phyloP scores from a whole-genome alignment of 163 green algal species.

The Scenedesmus sp. region DNA sequence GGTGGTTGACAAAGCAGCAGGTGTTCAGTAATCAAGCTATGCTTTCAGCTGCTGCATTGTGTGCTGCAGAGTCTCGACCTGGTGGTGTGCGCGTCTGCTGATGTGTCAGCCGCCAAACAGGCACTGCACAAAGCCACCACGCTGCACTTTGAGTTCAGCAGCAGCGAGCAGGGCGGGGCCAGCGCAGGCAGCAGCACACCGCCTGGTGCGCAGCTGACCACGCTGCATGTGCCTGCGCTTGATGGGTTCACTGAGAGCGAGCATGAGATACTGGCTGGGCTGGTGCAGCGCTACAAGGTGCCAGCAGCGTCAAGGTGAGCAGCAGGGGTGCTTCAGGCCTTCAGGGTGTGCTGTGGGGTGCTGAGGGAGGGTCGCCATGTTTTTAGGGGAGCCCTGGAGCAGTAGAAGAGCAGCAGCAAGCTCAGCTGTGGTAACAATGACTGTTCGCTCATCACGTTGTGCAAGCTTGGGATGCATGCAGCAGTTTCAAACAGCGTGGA shows the following conservation, averaged over 20 bases:
- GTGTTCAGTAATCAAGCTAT: no score
- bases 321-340: background rate
- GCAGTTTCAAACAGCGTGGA: no score
- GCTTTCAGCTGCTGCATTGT: background rate
- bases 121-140: slow-evolving; percentile 65
- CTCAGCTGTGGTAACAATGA: background rate
- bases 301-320: slow-evolving; percentile 73
- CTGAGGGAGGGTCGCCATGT: background rate
- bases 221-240: slow-evolving; percentile 65
- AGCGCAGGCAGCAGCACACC: background rate
- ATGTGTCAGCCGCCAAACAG: slow-evolving; percentile 64
- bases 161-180: background rate
- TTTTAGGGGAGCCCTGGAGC: background rate
- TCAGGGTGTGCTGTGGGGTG: background rate
- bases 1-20: background rate
- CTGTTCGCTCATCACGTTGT: no score
- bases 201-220: slow-evolving; percentile 44
- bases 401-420: slow-evolving; percentile 7
- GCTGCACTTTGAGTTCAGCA: slow-evolving; percentile 84
- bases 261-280: slow-evolving; percentile 73
- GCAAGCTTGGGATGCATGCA: no score
- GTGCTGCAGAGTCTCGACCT: slow-evolving; percentile 79
- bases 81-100: slow-evolving; percentile 68
- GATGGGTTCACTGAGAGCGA: slow-evolving; percentile 63
- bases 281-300: slow-evolving; percentile 78